These are phyloP conservation scores for Dimargaris cristalligena DNA, from an alignment of 192 early-diverging fungal species.

Conservation along the genomic window DNA sequence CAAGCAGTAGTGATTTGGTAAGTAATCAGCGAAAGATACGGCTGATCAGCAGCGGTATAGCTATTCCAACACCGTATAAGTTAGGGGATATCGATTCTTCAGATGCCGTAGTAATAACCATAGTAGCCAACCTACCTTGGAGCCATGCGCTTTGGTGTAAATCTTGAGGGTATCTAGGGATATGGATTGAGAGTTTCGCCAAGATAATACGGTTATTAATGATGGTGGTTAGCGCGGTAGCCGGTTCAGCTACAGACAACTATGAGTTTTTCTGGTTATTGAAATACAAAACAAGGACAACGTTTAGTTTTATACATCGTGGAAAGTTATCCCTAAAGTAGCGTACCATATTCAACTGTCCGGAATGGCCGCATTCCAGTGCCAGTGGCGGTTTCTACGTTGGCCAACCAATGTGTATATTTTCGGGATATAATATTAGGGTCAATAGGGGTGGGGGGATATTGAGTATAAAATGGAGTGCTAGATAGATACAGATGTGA, in stretches of 20 bases:
- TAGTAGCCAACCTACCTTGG: background rate
- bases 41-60: background rate
- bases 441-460: background rate
- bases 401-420: background rate
- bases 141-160: constrained; percentile 10
- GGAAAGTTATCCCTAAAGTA: no score
- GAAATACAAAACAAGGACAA: no score
- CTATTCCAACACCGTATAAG: background rate
- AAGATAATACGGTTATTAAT: background rate
- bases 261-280: background rate
- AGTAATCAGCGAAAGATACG: background rate
- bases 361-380: constrained; percentile 9
- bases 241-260: background rate
- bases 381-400: background rate
- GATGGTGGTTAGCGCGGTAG: background rate
- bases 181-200: background rate
- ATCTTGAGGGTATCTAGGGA: constrained; percentile 12
- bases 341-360: background rate
- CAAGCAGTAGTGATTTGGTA: background rate
- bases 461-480: background rate
- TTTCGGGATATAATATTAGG: background rate
- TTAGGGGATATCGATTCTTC: background rate
- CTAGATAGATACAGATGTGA: background rate
- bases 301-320: no score
- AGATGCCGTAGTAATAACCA: background rate